Percentiles rank a stretch among this genome's conserved stretches.
phyloP scores from a whole-genome alignment of 1,284 basidiomycete species.

The Abortiporus biennis region DNA sequence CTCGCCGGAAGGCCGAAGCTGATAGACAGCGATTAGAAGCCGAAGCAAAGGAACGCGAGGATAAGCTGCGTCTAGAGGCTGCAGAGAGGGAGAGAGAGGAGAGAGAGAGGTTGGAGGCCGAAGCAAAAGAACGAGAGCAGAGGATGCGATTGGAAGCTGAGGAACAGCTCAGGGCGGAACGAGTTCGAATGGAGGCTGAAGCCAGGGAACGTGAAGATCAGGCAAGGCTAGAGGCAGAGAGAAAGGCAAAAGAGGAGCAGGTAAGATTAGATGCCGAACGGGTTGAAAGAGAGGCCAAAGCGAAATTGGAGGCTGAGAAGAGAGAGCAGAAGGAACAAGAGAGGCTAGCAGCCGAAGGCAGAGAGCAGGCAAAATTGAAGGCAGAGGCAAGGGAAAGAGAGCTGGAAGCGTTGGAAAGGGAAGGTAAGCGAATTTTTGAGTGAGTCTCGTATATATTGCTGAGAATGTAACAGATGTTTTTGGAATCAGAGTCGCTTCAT shows the following conservation, averaged over 20 bases:
- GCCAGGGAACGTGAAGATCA: background rate
- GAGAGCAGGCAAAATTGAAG: background rate
- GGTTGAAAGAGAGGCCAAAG: background rate
- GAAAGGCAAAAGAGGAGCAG: background rate
- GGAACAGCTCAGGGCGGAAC: slow-evolving; percentile 1
- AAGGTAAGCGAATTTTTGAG: no score
- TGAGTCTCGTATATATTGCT: no score
- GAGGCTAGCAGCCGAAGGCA: background rate
- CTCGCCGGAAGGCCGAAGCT: slow-evolving; percentile 19
- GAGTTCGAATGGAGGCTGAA: background rate
- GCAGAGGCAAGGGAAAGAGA: no score
- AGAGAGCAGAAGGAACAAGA: no score
- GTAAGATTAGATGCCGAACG: background rate
- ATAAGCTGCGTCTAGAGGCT: slow-evolving; percentile 9
- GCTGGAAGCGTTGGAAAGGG: no score
- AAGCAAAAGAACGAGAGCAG: slow-evolving; percentile 26
- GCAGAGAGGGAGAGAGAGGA: slow-evolving; percentile 23
- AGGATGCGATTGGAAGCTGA: slow-evolving; percentile 3
- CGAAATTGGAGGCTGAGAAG: no score
- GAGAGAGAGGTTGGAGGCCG: slow-evolving; percentile 20
- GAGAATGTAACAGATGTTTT: no score
- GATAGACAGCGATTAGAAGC: slow-evolving; percentile 14
- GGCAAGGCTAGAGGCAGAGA: slow-evolving; percentile 9
- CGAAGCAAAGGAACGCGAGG: slow-evolving; percentile 11
- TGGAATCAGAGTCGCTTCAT: slow-evolving; percentile 33